Evolutionary conservation across 2,329 filamentous ascomycete genomes (phyloP), one percentile per base, ranked within the genome.

Genomic region (Trichophyton rubrum): DNA sequence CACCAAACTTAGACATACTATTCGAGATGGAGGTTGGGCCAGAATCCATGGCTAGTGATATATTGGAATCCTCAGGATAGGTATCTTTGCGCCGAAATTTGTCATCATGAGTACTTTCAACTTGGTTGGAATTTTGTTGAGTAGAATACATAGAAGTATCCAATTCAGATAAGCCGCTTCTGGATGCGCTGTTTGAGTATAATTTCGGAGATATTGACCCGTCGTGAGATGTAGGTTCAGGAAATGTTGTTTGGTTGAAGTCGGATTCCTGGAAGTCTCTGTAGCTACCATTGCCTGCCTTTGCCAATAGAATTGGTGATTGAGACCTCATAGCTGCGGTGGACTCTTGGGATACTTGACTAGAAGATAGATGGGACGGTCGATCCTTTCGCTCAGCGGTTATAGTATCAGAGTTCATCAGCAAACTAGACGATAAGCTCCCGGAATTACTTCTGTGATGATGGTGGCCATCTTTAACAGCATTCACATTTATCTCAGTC

Each of bases 401-500:
- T 33, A 66, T 58, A 20, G 68, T 68, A 33, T 71, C 72, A 40
- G 67, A 56, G 63, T 67, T 66, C 20, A 70, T 67, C n/a, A 69
- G 43, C 13, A 68, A 67, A 59, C 68, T 69, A n/a, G 68, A 64
- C 24, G 71, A 67, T 5, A 67, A 60, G 59, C 69, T 72, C 56
- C 68, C 61, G 38, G 73, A 71, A 59, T 68, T 69, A 59, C 68
- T 73, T 58, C 68, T 67, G 27, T 68, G 69, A 38, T 65, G 68
- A 55, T 64, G 66, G 24, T 65, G 59, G 40, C 64, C 62, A 41
- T 72, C 70, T 58, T 68, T 71, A 11, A 69, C 60, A 40, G 71
- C 72, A 63, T 72, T 75, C 53, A 75, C 73, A 63, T 75, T 71
- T 15, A 75, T 60, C 64, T 76, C 83, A 72, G 63, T 79, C 67